Percentiles rank a stretch among this genome's conserved stretches.
phyloP scores from a whole-genome alignment of 352 stramenopile genomes.

The Phytophthora meadii region DNA sequence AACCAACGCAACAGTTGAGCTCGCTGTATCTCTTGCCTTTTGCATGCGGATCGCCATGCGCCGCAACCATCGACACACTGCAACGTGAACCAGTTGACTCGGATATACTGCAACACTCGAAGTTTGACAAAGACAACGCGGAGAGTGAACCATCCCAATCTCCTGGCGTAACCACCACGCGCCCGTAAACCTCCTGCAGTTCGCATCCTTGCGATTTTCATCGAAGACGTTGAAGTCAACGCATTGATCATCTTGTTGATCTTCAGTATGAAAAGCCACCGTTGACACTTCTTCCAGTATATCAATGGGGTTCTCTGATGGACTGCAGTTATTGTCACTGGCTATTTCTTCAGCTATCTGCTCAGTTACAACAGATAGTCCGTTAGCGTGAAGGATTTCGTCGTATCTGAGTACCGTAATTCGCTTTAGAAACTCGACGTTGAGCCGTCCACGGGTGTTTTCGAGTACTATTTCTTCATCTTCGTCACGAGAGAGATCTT shows the following conservation, averaged over 20 bases:
- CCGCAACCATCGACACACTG: conserved; percentile 45
- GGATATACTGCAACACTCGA: conserved; percentile 11
- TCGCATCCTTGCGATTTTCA: neutral
- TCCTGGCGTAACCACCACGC: conserved; percentile 47
- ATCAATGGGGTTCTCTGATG: conserved; percentile 7
- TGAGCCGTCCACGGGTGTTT: conserved; percentile 30
- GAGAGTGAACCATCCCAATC: conserved; percentile 35
- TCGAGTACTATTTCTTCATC: conserved; percentile 42
- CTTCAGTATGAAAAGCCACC: neutral
- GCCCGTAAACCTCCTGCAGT: conserved; percentile 8
- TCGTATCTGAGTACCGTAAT: conserved; percentile 32
- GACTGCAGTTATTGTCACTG: neutral
- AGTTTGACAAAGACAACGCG: conserved; percentile 35
- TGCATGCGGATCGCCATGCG: conserved; percentile 5
- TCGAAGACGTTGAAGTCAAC: conserved; percentile 8
- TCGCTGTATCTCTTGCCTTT: neutral
- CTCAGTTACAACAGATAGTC: conserved; percentile 7
- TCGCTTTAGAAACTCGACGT: conserved; percentile 18
- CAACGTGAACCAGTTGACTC: conserved; percentile 27
- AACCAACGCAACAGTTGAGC: conserved; percentile 13
- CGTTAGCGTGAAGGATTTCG: conserved; percentile 28
- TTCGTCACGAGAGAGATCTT: conserved; percentile 7
- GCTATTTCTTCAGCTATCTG: conserved; percentile 2
- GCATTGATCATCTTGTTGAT: conserved; percentile 6
- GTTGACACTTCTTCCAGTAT: conserved; percentile 1